Base-by-base conservation (phyloP, 1,284 basidiomycete species). In the Trametes pubescens region DNA sequence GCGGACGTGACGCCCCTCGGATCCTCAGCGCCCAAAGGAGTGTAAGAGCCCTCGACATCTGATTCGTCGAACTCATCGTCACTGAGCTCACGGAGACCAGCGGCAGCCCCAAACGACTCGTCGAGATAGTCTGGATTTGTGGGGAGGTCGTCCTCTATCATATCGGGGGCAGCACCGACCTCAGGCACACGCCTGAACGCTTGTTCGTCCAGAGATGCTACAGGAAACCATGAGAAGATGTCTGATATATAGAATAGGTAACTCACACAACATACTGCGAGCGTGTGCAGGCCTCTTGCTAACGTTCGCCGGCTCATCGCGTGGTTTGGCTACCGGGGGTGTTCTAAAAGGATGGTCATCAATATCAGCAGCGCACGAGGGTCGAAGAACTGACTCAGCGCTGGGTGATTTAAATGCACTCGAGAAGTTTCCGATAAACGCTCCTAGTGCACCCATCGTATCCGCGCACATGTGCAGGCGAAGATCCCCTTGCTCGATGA, bases 81-180 rank as follows among this genome's bases (percentile, higher is more conserved):
- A 51, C 83, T 80, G 54, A 92, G 78, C 65, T 90, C 91, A 57
- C 89, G 84, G 18, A 94, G 77, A 18, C 92, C 92, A 6, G 87
- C 92, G 21, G 91, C 88, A 22, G 90, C 80, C 52, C 92, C 89
- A 72, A 91, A 93, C 3, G 92, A 90, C 55, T 87, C 87, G 67
- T 96, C 94, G 29, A 98, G 82, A 72, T 96, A 99, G 70, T 95
- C 92, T 38, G 84, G 80, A 74, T 99, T 96, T 18, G 85, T 92
- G 0, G 96, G 96, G 13, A 99, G 81, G 73, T 99, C 95, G 72
- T 99, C 97, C 47, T 85, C 82, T 52, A 99, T 91, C 86, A 98
- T 90, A 76, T 99, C 96, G 4, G 93, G 89, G 4, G 88, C 84
- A 5, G 88, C 85, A 7, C 91, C 91, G 57, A 92, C 80, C 66